A percentile compares a stretch with the other conserved stretches of the same genome.
phyloP scores from a whole-genome alignment of 345 rosid genomes.

The Raphanus raphanistrum region DNA sequence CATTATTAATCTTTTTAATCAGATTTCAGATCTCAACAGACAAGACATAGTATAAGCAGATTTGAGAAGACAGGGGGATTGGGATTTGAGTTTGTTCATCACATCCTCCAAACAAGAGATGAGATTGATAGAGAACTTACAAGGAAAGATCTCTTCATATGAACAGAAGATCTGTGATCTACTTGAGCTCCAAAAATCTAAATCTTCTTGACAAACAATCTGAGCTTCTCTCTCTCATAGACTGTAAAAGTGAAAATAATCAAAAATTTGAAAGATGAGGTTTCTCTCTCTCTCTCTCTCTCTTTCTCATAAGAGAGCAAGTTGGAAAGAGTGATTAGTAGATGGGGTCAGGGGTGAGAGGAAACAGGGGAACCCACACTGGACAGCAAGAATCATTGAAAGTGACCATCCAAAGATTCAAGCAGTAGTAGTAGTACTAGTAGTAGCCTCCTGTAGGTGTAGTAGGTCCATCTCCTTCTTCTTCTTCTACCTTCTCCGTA shows the following conservation, averaged over 20 bases:
- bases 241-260: constrained; percentile 9
- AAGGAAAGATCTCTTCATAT: constrained; percentile 81
- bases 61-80: constrained; percentile 11
- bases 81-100: not conserved
- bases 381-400: constrained; percentile 59
- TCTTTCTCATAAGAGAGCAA: constrained; percentile 35
- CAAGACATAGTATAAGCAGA: constrained; percentile 11
- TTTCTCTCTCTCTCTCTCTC: constrained; percentile 15
- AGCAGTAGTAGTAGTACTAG: constrained; percentile 54
- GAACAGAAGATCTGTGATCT: constrained; percentile 60
- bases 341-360: constrained; percentile 58
- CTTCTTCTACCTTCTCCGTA: constrained; percentile 54
- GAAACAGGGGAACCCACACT: constrained; percentile 50
- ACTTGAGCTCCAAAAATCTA: constrained; percentile 30
- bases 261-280: constrained; percentile 25
- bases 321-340: constrained; percentile 49
- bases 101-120: constrained; percentile 15
- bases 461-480: constrained; percentile 60
- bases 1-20: not conserved
- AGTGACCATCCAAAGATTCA: constrained; percentile 69
- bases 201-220: constrained; percentile 4
- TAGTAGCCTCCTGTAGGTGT: not conserved
- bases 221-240: constrained; percentile 5
- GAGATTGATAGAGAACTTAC: constrained; percentile 49
- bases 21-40: constrained; percentile 29